Evolutionary conservation across 495 filamentous ascomycete species (phyloP).

Genomic region (Cetradonia linearis): DNA sequence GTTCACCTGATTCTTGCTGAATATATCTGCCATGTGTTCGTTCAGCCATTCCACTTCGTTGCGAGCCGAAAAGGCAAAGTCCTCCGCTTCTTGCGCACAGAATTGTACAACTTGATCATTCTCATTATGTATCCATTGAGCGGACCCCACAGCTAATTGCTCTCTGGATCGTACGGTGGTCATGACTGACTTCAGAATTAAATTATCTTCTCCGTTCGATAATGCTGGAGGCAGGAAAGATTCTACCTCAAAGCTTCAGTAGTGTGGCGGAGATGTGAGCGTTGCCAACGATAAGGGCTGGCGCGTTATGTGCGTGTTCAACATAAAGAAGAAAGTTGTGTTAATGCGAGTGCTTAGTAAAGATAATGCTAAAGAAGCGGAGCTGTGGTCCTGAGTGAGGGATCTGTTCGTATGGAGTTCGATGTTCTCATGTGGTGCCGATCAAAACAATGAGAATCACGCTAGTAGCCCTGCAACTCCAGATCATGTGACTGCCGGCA

Average conservation of each 20-base stretch:
- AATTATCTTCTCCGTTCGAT: background rate
- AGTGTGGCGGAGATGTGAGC: background rate
- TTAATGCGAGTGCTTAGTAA: background rate
- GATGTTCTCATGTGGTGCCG: slow-evolving; percentile 10
- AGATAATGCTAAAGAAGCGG: background rate
- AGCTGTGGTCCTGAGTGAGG: background rate
- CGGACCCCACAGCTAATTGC: slow-evolving; percentile 51
- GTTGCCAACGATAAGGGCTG: slow-evolving; percentile 2
- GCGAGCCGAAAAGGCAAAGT: slow-evolving; percentile 76
- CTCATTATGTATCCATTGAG: slow-evolving; percentile 58
- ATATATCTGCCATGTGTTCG: slow-evolving; percentile 92
- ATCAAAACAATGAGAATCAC: slow-evolving; percentile 15
- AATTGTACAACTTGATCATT: slow-evolving; percentile 53
- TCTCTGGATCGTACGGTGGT: slow-evolving; percentile 38
- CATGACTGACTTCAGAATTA: slow-evolving; percentile 28
- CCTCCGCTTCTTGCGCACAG: slow-evolving; percentile 66
- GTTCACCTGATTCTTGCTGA: slow-evolving; percentile 73
- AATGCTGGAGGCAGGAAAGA: background rate
- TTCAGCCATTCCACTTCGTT: slow-evolving; percentile 95
- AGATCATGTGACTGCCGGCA: slow-evolving; percentile 8
- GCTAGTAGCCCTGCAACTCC: slow-evolving; percentile 12
- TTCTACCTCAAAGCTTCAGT: background rate
- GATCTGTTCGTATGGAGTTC: slow-evolving; percentile 3
- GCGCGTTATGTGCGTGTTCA: background rate
- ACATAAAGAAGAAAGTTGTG: background rate